Percentiles rank a stretch among this genome's conserved stretches.
Conservation (phyloP, 1,284 basidiomycete genomes). For the Microbotryum violaceum region DNA sequence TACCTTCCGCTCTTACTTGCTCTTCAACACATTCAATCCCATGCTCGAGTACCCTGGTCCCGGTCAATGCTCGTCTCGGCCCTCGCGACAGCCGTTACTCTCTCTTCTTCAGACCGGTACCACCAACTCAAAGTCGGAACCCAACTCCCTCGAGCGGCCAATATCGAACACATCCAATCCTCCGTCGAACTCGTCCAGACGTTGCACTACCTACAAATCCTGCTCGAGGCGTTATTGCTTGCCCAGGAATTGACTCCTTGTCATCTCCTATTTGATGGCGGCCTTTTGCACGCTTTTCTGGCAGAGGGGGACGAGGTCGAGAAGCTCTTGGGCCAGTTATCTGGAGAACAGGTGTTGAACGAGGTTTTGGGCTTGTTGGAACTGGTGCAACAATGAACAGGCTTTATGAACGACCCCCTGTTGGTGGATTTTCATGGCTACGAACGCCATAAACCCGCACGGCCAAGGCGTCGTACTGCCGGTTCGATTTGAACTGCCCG, state of each 20-base stretch:
- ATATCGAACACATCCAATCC: background rate
- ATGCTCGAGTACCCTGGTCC: slow-evolving; percentile 7
- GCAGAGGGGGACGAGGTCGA: background rate
- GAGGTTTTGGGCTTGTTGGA: too few species aligned
- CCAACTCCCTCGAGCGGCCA: background rate
- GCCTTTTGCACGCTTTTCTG: background rate
- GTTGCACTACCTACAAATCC: background rate
- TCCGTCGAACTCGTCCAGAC: background rate
- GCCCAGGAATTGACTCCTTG: background rate
- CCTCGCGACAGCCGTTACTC: slow-evolving; percentile 11
- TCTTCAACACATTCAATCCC: slow-evolving; percentile 16
- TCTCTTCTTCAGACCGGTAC: background rate
- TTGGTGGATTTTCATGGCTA: too few species aligned
- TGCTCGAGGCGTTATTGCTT: background rate
- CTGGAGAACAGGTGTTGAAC: too few species aligned
- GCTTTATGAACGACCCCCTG: too few species aligned
- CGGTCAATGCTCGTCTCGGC: slow-evolving; percentile 7
- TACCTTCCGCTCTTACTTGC: slow-evolving; percentile 21
- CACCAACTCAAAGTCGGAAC: too few species aligned
- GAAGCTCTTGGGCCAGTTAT: too few species aligned
- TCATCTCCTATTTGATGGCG: background rate
- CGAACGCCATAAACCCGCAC: too few species aligned
- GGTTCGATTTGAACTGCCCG: too few species aligned
- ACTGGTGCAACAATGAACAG: too few species aligned
- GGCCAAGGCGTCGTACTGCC: too few species aligned